Evolutionary conservation across 768 basidiomycete species (phyloP), one percentile per base, ranked within the genome.

Genomic region (Suillus plorans): DNA sequence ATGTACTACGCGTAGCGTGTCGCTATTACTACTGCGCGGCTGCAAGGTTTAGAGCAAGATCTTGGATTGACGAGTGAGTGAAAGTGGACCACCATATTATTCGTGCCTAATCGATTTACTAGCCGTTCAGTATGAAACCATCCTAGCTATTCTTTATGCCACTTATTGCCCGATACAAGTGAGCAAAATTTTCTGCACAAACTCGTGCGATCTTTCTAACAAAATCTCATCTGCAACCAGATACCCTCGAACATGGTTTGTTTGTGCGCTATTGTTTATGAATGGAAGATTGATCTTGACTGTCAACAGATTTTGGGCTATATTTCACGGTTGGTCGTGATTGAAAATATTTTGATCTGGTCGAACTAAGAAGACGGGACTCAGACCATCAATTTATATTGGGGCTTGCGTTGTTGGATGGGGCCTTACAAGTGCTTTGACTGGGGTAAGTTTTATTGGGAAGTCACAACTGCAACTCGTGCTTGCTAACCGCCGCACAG

Each of bases 191-290:
- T 58, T 28, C 10, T 41, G 25, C 25, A 59, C 25, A 28, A 41
- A 20, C 12, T 18, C 10, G 12, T 41, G 16, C 18, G 3, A 59
- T 42, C 57, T 41, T 28, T 20, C 57, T 42, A 18, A 42, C 25
- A 16, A 55, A 3, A 59, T 20, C 9, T 6, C 12, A 41, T 41
- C 10, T 28, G 18, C 25, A 6, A 59, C 39, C 3, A 89, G 68
- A 82, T 89, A 61, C 88, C 88, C 1, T 88, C 85, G 1, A 90
- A 88, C 69, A 88, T 89, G 84, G 87, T 84, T 66, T n/a, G 77
- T 70, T 49, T 13, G 60, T 20, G 1, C 53, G 31, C 9, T 25
- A 7, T 20, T 10, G 5, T 42, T 34, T 1, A 12, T 31, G 25
- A 18, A 20, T 42, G 14, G n/a, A 20, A 31, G 50, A 39, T 25